These are phyloP conservation scores for Debaryomyces sp. DNA, from an alignment of 1,139 yeast genomes.

Conservation along the genomic window DNA sequence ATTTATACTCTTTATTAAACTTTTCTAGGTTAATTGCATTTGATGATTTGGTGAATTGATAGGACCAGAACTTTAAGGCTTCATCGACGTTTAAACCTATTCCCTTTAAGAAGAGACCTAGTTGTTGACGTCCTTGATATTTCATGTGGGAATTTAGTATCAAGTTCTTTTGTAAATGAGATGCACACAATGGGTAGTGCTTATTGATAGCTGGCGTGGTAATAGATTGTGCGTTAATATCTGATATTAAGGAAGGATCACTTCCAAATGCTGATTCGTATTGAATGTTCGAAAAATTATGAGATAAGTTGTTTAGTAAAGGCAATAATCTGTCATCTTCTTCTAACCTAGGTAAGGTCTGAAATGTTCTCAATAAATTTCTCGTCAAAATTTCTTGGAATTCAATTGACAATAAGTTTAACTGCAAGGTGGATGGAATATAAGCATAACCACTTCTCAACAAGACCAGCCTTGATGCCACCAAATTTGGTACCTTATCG, in stretches of 20 bases:
- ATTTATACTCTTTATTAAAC: conserved; percentile 84
- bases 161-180: conserved; percentile 64
- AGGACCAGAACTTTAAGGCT: conserved; percentile 82
- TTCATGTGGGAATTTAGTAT: conserved; percentile 69
- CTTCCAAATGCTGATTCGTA: conserved; percentile 39
- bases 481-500: conserved; percentile 77
- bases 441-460: conserved; percentile 74
- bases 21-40: conserved; percentile 61
- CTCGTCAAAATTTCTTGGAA: conserved; percentile 58
- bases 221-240: conserved; percentile 67
- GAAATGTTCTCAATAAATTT: conserved; percentile 69
- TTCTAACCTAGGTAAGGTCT: conserved; percentile 79
- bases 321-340: conserved; percentile 92
- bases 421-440: conserved; percentile 81
- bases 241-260: conserved; percentile 41
- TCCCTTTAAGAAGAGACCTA: conserved; percentile 83
- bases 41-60: conserved; percentile 63
- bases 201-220: conserved; percentile 54
- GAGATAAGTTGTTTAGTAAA: conserved; percentile 73
- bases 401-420: conserved; percentile 67
- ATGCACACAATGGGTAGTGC: conserved; percentile 86
- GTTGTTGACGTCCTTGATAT: conserved; percentile 82
- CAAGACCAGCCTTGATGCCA: conserved; percentile 69
- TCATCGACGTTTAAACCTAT: conserved; percentile 88
- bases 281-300: conserved; percentile 67